Base-by-base conservation (phyloP, 2,329 filamentous ascomycete genomes). In the Ceratocystis papillata region DNA sequence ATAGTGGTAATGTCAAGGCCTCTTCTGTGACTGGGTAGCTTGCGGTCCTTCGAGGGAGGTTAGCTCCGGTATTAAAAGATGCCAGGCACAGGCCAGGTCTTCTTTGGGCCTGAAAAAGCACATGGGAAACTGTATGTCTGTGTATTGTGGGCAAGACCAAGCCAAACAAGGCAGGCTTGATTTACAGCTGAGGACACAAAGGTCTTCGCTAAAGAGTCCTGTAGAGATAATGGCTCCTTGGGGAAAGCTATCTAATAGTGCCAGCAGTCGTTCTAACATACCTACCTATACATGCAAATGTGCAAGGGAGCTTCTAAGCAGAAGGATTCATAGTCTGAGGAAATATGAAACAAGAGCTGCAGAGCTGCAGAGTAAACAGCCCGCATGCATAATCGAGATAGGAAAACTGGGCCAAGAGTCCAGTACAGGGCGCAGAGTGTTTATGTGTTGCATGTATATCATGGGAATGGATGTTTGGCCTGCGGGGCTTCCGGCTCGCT, bases 301-400 rank as follows among this genome's bases (percentile, higher is more conserved):
- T 20, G 15, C 25, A 15, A 12, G 50, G 22, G 20, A 57, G 15
- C 25, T 7, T 28, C 7, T 4, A 28, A 15, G 50, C 25, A 30
- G 22, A 57, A 10, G 22, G 20, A 55, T 15, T 22, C 7, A 15
- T 22, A 50, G 15, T n/a, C 46, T 5, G 15, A 50, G 17, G 22
- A 28, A 57, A 30, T 57, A 28, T 57, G 22, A 57, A 57, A 30
- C 50, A 57, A 15, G n/a, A 55, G 22, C 50, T 57, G 22, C 50
- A 57, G 17, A 57, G 50, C 50, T 30, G 50, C 22, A 57, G 25
- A 57, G 10, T 22, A 57, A 15, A 22, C 50, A 30, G 25, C 50
- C 25, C 28, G 50, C 22, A 57, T 57, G 50, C 50, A 57, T 57
- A 57, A 57, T 57, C 50, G 50, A 57, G 50, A 57, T 57, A 22